These are phyloP conservation scores for Lachancea nothofagi DNA, from an alignment of 805 yeast species.

Conservation along the genomic window DNA sequence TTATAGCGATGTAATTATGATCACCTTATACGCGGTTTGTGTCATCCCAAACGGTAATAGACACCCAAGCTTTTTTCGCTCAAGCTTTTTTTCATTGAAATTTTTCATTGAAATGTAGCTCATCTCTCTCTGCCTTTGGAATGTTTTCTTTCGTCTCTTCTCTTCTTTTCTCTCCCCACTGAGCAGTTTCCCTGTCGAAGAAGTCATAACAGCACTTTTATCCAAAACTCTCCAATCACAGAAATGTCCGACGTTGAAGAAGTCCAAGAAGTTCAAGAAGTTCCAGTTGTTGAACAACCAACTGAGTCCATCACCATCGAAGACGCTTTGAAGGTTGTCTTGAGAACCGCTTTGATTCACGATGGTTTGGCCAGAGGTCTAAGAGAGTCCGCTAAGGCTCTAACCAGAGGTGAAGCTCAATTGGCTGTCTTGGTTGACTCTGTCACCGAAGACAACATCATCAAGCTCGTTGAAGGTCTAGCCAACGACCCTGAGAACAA, in stretches of 20 bases:
- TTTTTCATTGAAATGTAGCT: background rate
- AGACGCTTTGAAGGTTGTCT: conserved; percentile 96
- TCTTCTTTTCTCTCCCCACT: conserved; percentile 36
- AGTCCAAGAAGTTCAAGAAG: conserved; percentile 81
- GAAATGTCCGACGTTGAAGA: conserved; percentile 90
- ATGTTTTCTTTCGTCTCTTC: background rate
- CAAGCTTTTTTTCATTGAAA: background rate
- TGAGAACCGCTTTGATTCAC: conserved; percentile 95
- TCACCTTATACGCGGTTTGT: background rate
- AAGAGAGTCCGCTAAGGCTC: conserved; percentile 99
- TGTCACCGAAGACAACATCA: conserved; percentile 95
- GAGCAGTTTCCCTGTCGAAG: conserved; percentile 69
- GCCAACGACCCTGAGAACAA: conserved; percentile 96
- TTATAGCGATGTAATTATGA: background rate
- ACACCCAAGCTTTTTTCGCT: conserved; percentile 2
- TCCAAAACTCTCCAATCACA: conserved; percentile 2
- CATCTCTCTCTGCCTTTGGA: background rate
- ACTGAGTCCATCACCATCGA: conserved; percentile 90
- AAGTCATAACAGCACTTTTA: conserved; percentile 43
- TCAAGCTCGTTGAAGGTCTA: conserved; percentile 97
- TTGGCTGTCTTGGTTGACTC: conserved; percentile 96
- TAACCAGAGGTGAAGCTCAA: conserved; percentile 96
- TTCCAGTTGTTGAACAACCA: conserved; percentile 71
- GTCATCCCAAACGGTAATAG: background rate
- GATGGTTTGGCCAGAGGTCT: conserved; percentile 99